Evolutionary conservation across 1,284 basidiomycete genomes (phyloP).

Genomic region (Cryptococcus sp.): DNA sequence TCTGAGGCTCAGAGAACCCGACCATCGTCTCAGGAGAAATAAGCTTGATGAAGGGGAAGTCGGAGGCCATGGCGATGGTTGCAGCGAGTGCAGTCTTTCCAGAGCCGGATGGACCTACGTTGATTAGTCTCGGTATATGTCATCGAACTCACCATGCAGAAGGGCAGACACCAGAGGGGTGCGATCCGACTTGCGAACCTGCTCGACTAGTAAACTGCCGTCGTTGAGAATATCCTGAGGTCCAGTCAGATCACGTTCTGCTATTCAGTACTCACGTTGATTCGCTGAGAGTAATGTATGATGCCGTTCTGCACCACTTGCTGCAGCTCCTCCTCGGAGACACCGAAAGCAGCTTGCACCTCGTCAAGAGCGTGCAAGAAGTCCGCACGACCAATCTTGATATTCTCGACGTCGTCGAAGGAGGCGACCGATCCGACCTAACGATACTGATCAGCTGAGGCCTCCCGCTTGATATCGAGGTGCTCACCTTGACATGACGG

Average conservation of each 20-base stretch:
- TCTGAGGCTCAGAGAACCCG: constrained; percentile 86
- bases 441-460: neutral
- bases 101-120: constrained; percentile 71
- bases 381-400: constrained; percentile 84
- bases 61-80: constrained; percentile 87
- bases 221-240: constrained; percentile 79
- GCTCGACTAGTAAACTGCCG: constrained; percentile 91
- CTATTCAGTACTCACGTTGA: constrained; percentile 34
- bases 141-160: constrained; percentile 64
- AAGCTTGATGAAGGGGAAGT: constrained; percentile 98
- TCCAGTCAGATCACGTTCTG: no score
- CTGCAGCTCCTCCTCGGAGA: constrained; percentile 92
- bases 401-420: constrained; percentile 91
- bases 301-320: constrained; percentile 97
- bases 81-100: constrained; percentile 97
- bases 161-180: constrained; percentile 92
- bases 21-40: constrained; percentile 97
- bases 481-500: constrained; percentile 80
- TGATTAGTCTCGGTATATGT: neutral
- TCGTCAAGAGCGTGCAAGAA: constrained; percentile 92
- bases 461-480: neutral
- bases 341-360: constrained; percentile 96
- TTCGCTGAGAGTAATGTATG: constrained; percentile 86
- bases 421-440: constrained; percentile 93
- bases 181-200: constrained; percentile 85